Percentiles rank a stretch among this genome's conserved stretches.
phyloP scores from a whole-genome alignment of 1,284 basidiomycete genomes.

The Thecaphora thlaspeos region DNA sequence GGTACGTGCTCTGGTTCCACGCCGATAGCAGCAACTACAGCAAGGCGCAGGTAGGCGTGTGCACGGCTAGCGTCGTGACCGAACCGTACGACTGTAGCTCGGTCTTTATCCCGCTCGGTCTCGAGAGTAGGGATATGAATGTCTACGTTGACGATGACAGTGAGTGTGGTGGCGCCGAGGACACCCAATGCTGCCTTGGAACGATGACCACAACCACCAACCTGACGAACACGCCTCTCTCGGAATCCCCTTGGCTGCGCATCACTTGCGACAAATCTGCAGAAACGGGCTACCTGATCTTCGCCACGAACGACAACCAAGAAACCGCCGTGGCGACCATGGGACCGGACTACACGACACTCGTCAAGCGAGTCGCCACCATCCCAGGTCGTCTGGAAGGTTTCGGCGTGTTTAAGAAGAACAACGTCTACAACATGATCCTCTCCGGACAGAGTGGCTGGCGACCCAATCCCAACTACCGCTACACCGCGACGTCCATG shows the following conservation, averaged over 20 bases:
- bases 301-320: slow-evolving; percentile 15
- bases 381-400: slow-evolving; percentile 14
- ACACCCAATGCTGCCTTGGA: no score
- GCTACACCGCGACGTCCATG: slow-evolving; percentile 6
- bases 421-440: slow-evolving; percentile 18
- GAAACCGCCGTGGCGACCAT: slow-evolving; percentile 10
- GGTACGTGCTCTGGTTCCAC: slow-evolving; percentile 23
- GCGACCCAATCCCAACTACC: slow-evolving; percentile 17
- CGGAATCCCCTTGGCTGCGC: no score
- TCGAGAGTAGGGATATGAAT: slow-evolving; percentile 22
- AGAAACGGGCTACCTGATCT: slow-evolving; percentile 10
- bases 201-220: slow-evolving; percentile 6
- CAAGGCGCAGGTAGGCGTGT: slow-evolving; percentile 16
- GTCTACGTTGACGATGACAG: slow-evolving; percentile 10
- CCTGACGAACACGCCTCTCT: no score
- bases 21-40: slow-evolving; percentile 17
- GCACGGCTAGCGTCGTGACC: slow-evolving; percentile 3
- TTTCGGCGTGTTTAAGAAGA: slow-evolving; percentile 11
- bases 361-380: slow-evolving; percentile 1
- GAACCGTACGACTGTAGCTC: slow-evolving; percentile 15
- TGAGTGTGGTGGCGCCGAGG: not conserved
- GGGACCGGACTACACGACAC: slow-evolving; percentile 11
- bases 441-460: slow-evolving; percentile 13
- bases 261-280: no score
- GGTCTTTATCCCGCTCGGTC: slow-evolving; percentile 16